Percentiles rank a stretch among this genome's conserved stretches.
Conservation (phyloP, 2,329 filamentous ascomycete genomes). For the Pyricularia sp. region DNA sequence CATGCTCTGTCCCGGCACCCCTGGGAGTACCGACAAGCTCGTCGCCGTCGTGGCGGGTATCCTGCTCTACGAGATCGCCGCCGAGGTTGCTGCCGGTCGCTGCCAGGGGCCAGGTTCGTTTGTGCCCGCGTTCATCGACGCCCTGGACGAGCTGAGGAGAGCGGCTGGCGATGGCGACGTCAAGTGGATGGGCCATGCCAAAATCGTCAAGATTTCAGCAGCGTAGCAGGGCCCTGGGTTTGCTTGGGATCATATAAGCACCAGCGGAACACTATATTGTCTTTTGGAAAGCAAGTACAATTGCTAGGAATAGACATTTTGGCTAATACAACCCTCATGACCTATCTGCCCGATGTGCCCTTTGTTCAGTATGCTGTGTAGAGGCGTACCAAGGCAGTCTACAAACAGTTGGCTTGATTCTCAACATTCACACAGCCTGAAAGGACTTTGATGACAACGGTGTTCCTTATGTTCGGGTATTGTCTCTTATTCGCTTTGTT, state of each 20-base stretch:
- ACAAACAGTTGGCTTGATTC: too few relatives aligned
- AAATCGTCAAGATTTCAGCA: not conserved
- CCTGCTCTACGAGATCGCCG: conserved; percentile 66
- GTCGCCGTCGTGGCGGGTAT: conserved; percentile 63
- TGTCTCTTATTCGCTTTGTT: not conserved
- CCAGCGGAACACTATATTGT: not conserved
- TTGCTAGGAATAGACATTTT: not conserved
- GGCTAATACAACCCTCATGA: too few relatives aligned
- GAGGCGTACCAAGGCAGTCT: too few relatives aligned
- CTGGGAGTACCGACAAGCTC: conserved; percentile 45
- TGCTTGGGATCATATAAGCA: not conserved
- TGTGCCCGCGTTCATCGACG: conserved; percentile 77
- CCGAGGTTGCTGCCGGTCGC: conserved; percentile 58
- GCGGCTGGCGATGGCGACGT: conserved; percentile 9
- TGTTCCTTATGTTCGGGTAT: not conserved
- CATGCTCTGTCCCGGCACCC: conserved; percentile 33
- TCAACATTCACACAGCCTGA: not conserved
- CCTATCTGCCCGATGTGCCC: too few relatives aligned
- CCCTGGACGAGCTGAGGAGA: conserved; percentile 34
- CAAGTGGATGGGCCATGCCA: conserved; percentile 8
- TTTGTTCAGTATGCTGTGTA: too few relatives aligned
- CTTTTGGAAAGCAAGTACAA: not conserved
- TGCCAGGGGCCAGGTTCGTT: conserved; percentile 80
- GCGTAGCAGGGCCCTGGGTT: not conserved
- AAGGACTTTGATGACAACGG: not conserved